Evolutionary conservation across 2,329 filamentous ascomycete genomes (phyloP).

Genomic region (Laburnicola sp.): DNA sequence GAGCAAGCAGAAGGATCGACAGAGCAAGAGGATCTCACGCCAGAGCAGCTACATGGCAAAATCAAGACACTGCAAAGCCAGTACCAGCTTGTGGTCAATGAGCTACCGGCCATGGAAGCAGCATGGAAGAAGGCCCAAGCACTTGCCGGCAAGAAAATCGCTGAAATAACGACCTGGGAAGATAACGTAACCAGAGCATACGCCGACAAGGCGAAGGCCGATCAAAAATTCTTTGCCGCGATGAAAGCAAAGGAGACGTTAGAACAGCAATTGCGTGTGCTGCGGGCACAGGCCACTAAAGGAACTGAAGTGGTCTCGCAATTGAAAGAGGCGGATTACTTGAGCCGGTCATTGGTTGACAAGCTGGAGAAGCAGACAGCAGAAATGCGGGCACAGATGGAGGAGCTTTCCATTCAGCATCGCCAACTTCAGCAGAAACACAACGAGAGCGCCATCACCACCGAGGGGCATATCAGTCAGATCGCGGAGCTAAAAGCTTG

Average conservation of each 20-base stretch:
- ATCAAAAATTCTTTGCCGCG: constrained; percentile 96
- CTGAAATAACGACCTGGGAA: constrained; percentile 74
- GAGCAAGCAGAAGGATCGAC: constrained; percentile 31
- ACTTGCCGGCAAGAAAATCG: constrained; percentile 82
- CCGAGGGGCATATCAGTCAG: constrained; percentile 75
- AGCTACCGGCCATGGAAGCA: constrained; percentile 84
- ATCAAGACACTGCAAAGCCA: constrained; percentile 76
- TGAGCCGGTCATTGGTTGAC: constrained; percentile 72
- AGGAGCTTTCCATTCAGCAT: constrained; percentile 70
- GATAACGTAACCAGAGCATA: constrained; percentile 73
- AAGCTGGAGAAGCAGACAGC: constrained; percentile 90
- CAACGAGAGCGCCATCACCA: constrained; percentile 68
- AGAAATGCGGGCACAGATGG: constrained; percentile 78
- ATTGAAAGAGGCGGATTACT: constrained; percentile 84
- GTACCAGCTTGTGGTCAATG: constrained; percentile 80
- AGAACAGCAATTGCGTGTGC: constrained; percentile 74
- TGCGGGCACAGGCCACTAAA: constrained; percentile 82
- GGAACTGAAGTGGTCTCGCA: constrained; percentile 92
- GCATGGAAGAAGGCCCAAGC: constrained; percentile 89
- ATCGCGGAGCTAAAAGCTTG: constrained; percentile 72
- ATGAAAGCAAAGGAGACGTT: constrained; percentile 91
- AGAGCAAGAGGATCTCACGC: constrained; percentile 61
- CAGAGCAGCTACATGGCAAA: constrained; percentile 73
- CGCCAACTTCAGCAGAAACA: constrained; percentile 73
- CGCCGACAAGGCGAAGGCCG: constrained; percentile 92